phyloP scores from a whole-genome alignment of 176 grass and related monocot species.

The Triticum turgidum region DNA sequence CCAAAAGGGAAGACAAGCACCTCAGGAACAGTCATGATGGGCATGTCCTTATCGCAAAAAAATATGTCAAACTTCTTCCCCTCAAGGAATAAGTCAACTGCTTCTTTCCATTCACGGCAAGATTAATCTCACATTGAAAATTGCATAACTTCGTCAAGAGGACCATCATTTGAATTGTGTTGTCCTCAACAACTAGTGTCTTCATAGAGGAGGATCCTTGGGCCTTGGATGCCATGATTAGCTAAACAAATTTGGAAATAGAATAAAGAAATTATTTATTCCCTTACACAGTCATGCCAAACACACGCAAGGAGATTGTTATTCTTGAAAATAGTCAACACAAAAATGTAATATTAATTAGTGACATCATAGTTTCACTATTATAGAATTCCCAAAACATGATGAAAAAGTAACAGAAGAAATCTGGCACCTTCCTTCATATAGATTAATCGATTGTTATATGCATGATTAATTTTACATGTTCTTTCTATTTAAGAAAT shows the following conservation, averaged over 20 bases:
- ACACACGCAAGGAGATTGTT: neutral
- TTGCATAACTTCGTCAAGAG: neutral
- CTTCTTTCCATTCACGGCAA: slow-evolving; percentile 28
- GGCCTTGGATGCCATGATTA: neutral
- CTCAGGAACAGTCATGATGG: slow-evolving; percentile 28
- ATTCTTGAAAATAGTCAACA: neutral
- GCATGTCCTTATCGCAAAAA: slow-evolving; percentile 29
- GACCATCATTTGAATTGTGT: neutral
- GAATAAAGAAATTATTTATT: neutral
- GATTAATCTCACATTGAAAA: neutral
- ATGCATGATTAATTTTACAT: neutral
- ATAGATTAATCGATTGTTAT: neutral
- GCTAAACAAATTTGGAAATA: neutral
- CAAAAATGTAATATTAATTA: neutral
- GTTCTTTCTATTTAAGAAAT: neutral
- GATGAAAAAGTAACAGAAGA: neutral
- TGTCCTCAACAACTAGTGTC: slow-evolving; percentile 16
- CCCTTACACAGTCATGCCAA: neutral
- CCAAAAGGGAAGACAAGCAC: neutral
- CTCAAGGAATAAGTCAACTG: slow-evolving; percentile 17
- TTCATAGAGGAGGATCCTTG: neutral
- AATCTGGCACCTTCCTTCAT: neutral
- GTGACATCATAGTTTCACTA: neutral
- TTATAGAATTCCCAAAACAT: neutral
- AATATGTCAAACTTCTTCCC: slow-evolving; percentile 33